Conservation (phyloP, 2,329 filamentous ascomycete genomes). For the Botrytis elliptica region DNA sequence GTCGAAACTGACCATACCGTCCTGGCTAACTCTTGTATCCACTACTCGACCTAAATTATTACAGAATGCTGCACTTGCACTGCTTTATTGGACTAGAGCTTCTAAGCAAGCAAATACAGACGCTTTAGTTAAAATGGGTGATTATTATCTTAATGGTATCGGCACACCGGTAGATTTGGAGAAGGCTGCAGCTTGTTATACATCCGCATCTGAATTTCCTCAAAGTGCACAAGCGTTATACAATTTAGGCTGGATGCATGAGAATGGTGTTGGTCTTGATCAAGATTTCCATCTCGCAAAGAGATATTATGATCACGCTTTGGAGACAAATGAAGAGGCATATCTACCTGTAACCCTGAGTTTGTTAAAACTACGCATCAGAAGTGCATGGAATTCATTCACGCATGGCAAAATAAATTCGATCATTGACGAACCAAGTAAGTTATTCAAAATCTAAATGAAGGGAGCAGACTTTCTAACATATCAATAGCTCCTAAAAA, state of each 20-base stretch:
- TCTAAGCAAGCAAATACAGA: constrained; percentile 92
- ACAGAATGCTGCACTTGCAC: constrained; percentile 52
- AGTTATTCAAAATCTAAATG: constrained; percentile 36
- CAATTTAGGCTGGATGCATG: constrained; percentile 99
- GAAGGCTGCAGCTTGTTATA: constrained; percentile 91
- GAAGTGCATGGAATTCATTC: constrained; percentile 92
- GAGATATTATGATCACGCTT: constrained; percentile 87
- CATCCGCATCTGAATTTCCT: constrained; percentile 84
- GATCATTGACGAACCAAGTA: constrained; percentile 85
- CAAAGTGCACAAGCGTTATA: constrained; percentile 93
- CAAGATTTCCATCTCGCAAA: constrained; percentile 98
- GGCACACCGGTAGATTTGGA: constrained; percentile 70
- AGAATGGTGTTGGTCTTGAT: constrained; percentile 87
- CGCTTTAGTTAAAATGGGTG: constrained; percentile 94
- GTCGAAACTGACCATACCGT: constrained; percentile 49
- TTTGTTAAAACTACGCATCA: constrained; percentile 76
- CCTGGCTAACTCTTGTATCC: constrained; percentile 40
- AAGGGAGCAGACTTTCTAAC: constrained; percentile 48
- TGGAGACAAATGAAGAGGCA: constrained; percentile 89
- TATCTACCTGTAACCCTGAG: constrained; percentile 91
- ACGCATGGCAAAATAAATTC: constrained; percentile 89
- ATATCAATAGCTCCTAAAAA: constrained; percentile 59
- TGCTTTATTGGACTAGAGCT: constrained; percentile 94
- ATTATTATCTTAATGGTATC: constrained; percentile 87
- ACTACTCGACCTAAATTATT: constrained; percentile 45